These are phyloP conservation scores for Calonectria pseudoturangicola DNA, from an alignment of 2,329 filamentous ascomycete species.

Conservation along the genomic window DNA sequence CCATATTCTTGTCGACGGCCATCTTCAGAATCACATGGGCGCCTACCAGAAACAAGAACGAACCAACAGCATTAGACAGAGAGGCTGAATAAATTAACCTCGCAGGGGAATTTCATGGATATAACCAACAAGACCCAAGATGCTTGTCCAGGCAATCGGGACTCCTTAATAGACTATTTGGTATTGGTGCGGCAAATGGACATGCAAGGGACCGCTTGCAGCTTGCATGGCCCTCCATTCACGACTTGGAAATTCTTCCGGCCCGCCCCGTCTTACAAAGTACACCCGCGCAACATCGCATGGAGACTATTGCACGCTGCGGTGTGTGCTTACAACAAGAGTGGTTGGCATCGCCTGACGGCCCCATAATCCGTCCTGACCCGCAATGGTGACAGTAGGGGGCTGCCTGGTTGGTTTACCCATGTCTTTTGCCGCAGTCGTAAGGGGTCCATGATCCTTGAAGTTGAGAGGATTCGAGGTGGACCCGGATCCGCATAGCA, in stretches of 20 bases:
- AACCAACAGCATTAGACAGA: constrained; percentile 31
- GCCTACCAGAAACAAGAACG: constrained; percentile 1
- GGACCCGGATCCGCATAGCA: constrained; percentile 28
- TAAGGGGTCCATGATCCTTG: constrained; percentile 30
- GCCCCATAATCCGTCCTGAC: constrained; percentile 25
- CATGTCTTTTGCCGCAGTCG: constrained; percentile 1
- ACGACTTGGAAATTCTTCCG: constrained; percentile 18
- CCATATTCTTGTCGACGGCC: constrained; percentile 31
- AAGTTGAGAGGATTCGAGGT: constrained; percentile 9
- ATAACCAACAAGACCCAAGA: constrained; percentile 8
- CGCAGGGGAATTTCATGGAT: constrained; percentile 1
- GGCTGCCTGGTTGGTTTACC: not conserved
- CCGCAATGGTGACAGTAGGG: constrained; percentile 13
- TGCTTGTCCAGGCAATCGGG: constrained; percentile 24
- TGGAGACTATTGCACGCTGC: not conserved
- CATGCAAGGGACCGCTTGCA: constrained; percentile 32
- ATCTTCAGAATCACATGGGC: constrained; percentile 19
- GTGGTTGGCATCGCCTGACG: constrained; percentile 22
- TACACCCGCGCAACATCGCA: not conserved
- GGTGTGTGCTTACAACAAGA: not conserved
- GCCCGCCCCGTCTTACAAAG: constrained; percentile 15
- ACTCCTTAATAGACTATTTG: constrained; percentile 36
- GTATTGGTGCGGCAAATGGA: not conserved
- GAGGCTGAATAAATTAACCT: not conserved
- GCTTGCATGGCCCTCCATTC: constrained; percentile 5